Percentiles rank a stretch among this genome's conserved stretches.
These are phyloP conservation scores for Narthecium ossifragum DNA, from an alignment of 106 monocot species.

Conservation along the genomic window DNA sequence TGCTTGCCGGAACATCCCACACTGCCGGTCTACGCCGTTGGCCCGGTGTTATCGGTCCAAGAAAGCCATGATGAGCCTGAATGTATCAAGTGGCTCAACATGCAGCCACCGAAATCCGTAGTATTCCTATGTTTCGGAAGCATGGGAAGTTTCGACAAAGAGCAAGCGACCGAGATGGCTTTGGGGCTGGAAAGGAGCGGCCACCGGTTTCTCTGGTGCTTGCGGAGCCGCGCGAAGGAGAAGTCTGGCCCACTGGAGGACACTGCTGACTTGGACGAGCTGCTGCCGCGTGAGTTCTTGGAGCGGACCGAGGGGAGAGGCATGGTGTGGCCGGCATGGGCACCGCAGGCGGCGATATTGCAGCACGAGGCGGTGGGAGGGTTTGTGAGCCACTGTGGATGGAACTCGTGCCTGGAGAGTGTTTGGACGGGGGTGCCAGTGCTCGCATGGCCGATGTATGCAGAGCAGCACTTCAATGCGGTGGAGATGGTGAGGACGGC, in stretches of 20 bases:
- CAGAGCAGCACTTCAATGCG: not conserved
- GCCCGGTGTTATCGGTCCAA: constrained; percentile 1
- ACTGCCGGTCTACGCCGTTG: constrained; percentile 9
- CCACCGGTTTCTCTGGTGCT: not conserved
- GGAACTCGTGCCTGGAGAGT: not conserved
- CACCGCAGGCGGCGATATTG: too few relatives aligned
- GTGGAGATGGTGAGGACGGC: not conserved
- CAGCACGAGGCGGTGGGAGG: too few relatives aligned
- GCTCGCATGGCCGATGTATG: not conserved
- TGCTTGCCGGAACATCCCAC: not conserved
- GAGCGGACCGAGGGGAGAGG: too few relatives aligned
- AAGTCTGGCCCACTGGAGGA: not conserved
- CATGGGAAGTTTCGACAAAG: too few relatives aligned
- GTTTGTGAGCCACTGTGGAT: too few relatives aligned
- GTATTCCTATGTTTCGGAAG: too few relatives aligned
- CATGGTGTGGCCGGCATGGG: too few relatives aligned
- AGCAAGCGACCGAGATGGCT: not conserved
- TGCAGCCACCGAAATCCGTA: constrained; percentile 31
- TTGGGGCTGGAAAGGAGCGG: not conserved
- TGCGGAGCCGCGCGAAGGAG: not conserved
- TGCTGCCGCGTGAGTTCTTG: not conserved
- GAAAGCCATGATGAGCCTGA: constrained; percentile 1
- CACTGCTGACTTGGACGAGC: not conserved
- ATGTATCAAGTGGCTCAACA: constrained; percentile 42
- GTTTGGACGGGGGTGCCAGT: not conserved